These are phyloP conservation scores for Saturnispora gosingensis DNA, from an alignment of 805 yeast species.

Conservation along the genomic window DNA sequence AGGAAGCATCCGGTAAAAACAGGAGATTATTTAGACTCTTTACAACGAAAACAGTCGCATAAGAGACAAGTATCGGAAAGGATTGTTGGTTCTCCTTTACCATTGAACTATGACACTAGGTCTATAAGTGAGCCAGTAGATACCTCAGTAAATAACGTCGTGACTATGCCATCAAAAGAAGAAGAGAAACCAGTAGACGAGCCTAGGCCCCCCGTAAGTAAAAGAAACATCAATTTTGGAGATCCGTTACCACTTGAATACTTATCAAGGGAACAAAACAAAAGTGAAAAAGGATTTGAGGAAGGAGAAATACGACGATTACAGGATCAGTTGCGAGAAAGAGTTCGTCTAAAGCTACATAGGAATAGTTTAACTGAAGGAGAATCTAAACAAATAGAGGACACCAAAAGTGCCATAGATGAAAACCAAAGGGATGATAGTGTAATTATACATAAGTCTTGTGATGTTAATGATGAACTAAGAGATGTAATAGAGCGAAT, in stretches of 20 bases:
- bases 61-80: background rate
- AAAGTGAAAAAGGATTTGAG: too few species aligned
- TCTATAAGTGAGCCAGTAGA: background rate
- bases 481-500: background rate
- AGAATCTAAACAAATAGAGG: background rate
- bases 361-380: background rate
- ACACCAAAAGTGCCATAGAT: background rate
- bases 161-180: background rate
- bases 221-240: slow-evolving; percentile 14
- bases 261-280: background rate
- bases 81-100: slow-evolving; percentile 1
- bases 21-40: background rate
- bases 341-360: background rate
- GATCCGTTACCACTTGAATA: slow-evolving; percentile 22
- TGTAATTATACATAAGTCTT: background rate
- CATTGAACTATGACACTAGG: slow-evolving; percentile 1
- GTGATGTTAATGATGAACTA: background rate
- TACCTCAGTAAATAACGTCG: background rate
- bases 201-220: background rate
- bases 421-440: background rate
- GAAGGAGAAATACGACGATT: background rate
- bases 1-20: background rate
- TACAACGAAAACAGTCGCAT: background rate
- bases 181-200: background rate
- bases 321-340: background rate